Conservation (phyloP, 2,329 filamentous ascomycete species). For the Colletotrichum endophyticum region DNA sequence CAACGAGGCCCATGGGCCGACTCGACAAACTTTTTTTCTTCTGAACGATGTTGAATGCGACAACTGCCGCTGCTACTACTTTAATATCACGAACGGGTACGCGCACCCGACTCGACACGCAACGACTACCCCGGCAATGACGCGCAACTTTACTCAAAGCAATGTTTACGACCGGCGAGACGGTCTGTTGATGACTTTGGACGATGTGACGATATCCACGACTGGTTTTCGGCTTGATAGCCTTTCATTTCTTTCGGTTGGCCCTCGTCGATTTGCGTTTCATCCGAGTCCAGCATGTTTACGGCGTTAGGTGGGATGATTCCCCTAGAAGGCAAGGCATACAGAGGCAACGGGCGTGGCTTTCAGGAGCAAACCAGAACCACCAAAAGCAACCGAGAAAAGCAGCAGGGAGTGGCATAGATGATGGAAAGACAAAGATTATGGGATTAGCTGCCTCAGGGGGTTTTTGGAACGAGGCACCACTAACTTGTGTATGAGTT, state of each 20-base stretch:
- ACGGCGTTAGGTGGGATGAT: constrained; percentile 18
- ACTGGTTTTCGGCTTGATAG: constrained; percentile 8
- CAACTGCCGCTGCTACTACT: neutral
- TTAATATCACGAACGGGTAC: neutral
- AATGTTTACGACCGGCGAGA: constrained; percentile 9
- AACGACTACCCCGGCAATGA: neutral
- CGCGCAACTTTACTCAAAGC: neutral
- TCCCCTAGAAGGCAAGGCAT: constrained; percentile 9
- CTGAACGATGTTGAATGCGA: neutral
- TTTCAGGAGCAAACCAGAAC: constrained; percentile 10
- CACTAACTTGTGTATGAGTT: constrained; percentile 20
- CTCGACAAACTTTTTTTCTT: neutral
- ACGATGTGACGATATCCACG: constrained; percentile 23
- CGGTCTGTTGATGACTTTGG: constrained; percentile 17
- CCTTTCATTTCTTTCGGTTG: constrained; percentile 13
- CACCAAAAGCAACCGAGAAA: constrained; percentile 6
- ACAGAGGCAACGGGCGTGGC: neutral
- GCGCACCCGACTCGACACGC: neutral
- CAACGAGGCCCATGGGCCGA: neutral
- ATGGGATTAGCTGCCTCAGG: neutral
- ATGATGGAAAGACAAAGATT: constrained; percentile 3
- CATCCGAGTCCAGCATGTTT: constrained; percentile 16
- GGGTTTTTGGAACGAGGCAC: constrained; percentile 1
- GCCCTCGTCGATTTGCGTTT: constrained; percentile 3
- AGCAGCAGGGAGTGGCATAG: constrained; percentile 3